Conservation (phyloP, 805 yeast genomes). For the Yarrowia sp. region DNA sequence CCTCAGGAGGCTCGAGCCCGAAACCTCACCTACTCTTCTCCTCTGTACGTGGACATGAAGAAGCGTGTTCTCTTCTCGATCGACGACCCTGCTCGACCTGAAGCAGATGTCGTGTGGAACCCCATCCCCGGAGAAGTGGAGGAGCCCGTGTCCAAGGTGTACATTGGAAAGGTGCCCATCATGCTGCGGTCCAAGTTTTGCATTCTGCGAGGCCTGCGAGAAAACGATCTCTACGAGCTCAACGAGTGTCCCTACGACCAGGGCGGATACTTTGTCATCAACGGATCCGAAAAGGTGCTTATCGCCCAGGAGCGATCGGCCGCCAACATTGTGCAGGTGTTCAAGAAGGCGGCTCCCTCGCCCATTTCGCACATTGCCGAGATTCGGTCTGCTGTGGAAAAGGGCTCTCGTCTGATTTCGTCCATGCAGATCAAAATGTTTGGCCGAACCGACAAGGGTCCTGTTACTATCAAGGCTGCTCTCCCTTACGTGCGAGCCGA, state of each 20-base stretch:
- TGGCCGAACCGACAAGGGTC: slow-evolving; percentile 66
- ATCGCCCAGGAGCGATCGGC: slow-evolving; percentile 99
- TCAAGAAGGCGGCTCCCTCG: slow-evolving; percentile 95
- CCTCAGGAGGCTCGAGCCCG: slow-evolving; percentile 98
- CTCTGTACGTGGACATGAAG: slow-evolving; percentile 92
- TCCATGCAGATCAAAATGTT: slow-evolving; percentile 91
- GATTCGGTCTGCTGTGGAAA: slow-evolving; percentile 93
- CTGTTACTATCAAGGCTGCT: slow-evolving; percentile 83
- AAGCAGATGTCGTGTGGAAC: slow-evolving; percentile 49
- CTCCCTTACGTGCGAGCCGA: slow-evolving; percentile 95
- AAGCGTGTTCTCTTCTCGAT: slow-evolving; percentile 82
- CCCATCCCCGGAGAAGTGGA: slow-evolving; percentile 60
- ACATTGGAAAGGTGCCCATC: slow-evolving; percentile 95
- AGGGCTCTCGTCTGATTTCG: slow-evolving; percentile 92
- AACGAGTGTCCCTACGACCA: slow-evolving; percentile 99
- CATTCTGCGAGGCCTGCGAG: slow-evolving; percentile 83
- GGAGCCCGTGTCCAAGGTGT: slow-evolving; percentile 74
- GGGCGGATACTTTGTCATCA: slow-evolving; percentile 98
- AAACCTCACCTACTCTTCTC: slow-evolving; percentile 93
- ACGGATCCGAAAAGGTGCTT: slow-evolving; percentile 96
- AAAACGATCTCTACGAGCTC: slow-evolving; percentile 88
- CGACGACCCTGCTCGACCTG: slow-evolving; percentile 53
- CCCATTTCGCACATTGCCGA: slow-evolving; percentile 96
- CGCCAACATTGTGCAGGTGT: slow-evolving; percentile 97
- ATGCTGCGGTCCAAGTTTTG: slow-evolving; percentile 97